A percentile compares a stretch with the other conserved stretches of the same genome.
phyloP scores from a whole-genome alignment of 495 filamentous ascomycete genomes.

The Podospora bellae-mahoneyi region DNA sequence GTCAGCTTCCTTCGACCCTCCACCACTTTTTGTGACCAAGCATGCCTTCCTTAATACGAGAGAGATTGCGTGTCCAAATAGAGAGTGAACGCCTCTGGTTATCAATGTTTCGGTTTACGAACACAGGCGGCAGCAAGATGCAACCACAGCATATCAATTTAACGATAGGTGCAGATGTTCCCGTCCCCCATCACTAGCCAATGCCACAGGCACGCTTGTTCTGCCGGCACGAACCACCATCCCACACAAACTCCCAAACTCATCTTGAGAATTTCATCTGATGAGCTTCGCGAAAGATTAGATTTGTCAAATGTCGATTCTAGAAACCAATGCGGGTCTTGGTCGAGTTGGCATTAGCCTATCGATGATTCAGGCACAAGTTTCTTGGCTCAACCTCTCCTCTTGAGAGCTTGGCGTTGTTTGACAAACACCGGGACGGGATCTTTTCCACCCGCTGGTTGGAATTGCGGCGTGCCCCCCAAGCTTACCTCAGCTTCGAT shows the following conservation, averaged over 20 bases:
- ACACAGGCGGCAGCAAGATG: not conserved
- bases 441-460: not conserved
- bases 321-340: not conserved
- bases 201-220: not conserved
- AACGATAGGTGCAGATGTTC: not conserved
- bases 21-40: not conserved
- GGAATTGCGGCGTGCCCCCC: slow-evolving; percentile 3
- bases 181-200: not conserved
- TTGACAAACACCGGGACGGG: slow-evolving; percentile 2
- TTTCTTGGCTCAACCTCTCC: not conserved
- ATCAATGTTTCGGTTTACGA: not conserved
- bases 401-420: slow-evolving; percentile 14
- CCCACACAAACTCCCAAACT: not conserved
- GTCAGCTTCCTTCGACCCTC: slow-evolving; percentile 3
- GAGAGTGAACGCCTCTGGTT: not conserved
- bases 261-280: not conserved
- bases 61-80: slow-evolving; percentile 10
- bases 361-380: slow-evolving; percentile 11
- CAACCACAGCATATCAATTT: not conserved
- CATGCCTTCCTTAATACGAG: slow-evolving; percentile 9
- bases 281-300: not conserved
- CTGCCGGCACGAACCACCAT: not conserved
- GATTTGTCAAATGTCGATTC: not conserved
- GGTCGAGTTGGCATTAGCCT: slow-evolving; percentile 1
- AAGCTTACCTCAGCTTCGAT: not conserved